A percentile compares a stretch with the other conserved stretches of the same genome.
Conservation (phyloP, 345 rosid genomes). For the Citrus glauca region DNA sequence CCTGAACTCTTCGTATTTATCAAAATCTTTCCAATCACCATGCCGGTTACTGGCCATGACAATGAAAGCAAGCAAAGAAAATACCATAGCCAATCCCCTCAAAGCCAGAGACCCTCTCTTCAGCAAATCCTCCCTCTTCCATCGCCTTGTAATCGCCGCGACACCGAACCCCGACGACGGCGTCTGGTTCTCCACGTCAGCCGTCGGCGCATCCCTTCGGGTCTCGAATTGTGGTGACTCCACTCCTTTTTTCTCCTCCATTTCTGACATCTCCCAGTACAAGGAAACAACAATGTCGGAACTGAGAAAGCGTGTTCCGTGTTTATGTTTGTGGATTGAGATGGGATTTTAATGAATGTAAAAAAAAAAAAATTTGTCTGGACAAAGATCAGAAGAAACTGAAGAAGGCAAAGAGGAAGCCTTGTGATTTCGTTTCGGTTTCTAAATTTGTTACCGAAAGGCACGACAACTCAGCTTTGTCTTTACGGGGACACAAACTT, state of each 20-base stretch:
- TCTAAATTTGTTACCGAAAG: background rate
- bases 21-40: constrained; percentile 61
- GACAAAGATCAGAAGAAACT: background rate
- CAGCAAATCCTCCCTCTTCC: constrained; percentile 70
- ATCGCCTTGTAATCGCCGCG: constrained; percentile 47
- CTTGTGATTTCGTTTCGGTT: background rate
- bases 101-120: constrained; percentile 48
- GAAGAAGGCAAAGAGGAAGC: background rate
- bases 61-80: constrained; percentile 74
- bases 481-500: background rate
- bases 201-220: constrained; percentile 17
- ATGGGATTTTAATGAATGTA: background rate
- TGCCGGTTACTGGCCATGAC: constrained; percentile 77
- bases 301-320: background rate
- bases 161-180: constrained; percentile 27
- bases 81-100: constrained; percentile 56
- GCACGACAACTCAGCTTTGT: background rate
- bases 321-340: background rate
- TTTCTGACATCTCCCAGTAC: constrained; percentile 26
- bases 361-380: background rate
- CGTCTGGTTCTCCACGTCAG: constrained; percentile 25
- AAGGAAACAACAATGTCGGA: background rate
- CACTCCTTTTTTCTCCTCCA: constrained; percentile 12
- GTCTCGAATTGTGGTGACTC: background rate
- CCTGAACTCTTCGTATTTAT: constrained; percentile 83